Evolutionary conservation across 106 monocot genomes (phyloP).

Genomic region (Apostasia ramifera): DNA sequence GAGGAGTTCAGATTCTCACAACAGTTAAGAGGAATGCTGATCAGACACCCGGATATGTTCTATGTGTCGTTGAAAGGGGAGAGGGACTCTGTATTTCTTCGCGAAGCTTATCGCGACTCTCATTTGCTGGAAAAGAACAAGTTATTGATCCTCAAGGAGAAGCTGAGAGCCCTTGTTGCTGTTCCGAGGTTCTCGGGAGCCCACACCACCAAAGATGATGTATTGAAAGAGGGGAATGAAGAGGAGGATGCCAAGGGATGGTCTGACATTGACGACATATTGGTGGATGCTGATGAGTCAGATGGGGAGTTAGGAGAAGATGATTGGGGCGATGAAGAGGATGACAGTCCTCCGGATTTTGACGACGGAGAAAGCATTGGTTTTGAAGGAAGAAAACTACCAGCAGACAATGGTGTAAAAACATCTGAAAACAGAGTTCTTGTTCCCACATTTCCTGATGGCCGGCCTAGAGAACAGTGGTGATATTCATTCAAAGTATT

Average conservation of each 20-base stretch:
- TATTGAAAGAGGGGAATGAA: slow-evolving; percentile 4
- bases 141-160: slow-evolving; percentile 78
- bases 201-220: slow-evolving; percentile 1
- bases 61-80: slow-evolving; percentile 94
- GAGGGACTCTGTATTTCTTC: slow-evolving; percentile 92
- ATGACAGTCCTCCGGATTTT: slow-evolving; percentile 56
- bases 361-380: slow-evolving; percentile 30
- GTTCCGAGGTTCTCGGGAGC: slow-evolving; percentile 45
- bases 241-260: slow-evolving; percentile 42
- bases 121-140: slow-evolving; percentile 81
- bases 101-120: slow-evolving; percentile 86
- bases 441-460: slow-evolving; percentile 64
- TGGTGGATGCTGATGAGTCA: slow-evolving; percentile 29
- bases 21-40: slow-evolving; percentile 85
- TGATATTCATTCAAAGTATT: slow-evolving; percentile 11
- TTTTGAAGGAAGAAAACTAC: slow-evolving; percentile 21
- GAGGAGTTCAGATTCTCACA: slow-evolving; percentile 95
- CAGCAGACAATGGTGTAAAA: slow-evolving; percentile 9
- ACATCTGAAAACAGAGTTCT: slow-evolving; percentile 26
- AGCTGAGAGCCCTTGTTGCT: slow-evolving; percentile 74
- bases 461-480: slow-evolving; percentile 75
- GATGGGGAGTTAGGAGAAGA: slow-evolving; percentile 37
- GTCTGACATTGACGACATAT: slow-evolving; percentile 53
- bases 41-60: slow-evolving; percentile 95
- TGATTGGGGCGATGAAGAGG: slow-evolving; percentile 66